These are phyloP conservation scores for Phialophora expanda DNA, from an alignment of 2,329 filamentous ascomycete genomes.

Conservation along the genomic window DNA sequence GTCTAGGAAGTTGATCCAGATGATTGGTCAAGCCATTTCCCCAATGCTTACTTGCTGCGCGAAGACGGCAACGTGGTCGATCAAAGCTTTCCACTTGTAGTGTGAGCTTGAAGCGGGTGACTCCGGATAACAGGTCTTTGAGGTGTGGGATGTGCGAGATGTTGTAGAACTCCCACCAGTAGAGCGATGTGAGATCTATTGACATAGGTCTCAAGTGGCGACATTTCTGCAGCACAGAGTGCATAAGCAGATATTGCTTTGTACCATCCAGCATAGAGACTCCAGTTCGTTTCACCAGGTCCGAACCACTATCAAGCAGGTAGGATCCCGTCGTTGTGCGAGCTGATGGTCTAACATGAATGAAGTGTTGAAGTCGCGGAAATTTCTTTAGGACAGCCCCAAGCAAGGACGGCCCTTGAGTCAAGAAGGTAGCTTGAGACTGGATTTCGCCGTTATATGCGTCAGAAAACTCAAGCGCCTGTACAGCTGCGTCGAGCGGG, in stretches of 20 bases:
- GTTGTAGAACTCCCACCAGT: constrained; percentile 22
- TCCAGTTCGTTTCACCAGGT: constrained; percentile 11
- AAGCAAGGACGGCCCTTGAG: neutral
- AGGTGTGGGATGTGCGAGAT: constrained; percentile 11
- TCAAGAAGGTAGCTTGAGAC: neutral
- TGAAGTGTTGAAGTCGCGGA: constrained; percentile 6
- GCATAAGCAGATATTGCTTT: constrained; percentile 11
- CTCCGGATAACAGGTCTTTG: constrained; percentile 5
- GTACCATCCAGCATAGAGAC: constrained; percentile 1
- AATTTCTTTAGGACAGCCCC: constrained; percentile 1
- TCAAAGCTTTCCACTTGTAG: constrained; percentile 16
- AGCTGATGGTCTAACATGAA: neutral
- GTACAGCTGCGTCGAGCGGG: constrained; percentile 9
- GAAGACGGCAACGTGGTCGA: constrained; percentile 16
- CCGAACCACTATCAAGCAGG: constrained; percentile 9
- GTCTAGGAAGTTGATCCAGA: neutral
- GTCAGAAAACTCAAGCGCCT: neutral
- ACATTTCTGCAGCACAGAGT: constrained; percentile 13
- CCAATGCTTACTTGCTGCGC: constrained; percentile 1
- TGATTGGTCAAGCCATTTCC: neutral
- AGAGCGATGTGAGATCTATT: constrained; percentile 6
- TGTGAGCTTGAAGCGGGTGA: constrained; percentile 7
- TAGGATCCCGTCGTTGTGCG: constrained; percentile 3
- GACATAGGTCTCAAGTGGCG: constrained; percentile 12
- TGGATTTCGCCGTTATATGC: constrained; percentile 7